phyloP scores from a whole-genome alignment of 2,329 filamentous ascomycete species.

The Alternaria conjuncta region DNA sequence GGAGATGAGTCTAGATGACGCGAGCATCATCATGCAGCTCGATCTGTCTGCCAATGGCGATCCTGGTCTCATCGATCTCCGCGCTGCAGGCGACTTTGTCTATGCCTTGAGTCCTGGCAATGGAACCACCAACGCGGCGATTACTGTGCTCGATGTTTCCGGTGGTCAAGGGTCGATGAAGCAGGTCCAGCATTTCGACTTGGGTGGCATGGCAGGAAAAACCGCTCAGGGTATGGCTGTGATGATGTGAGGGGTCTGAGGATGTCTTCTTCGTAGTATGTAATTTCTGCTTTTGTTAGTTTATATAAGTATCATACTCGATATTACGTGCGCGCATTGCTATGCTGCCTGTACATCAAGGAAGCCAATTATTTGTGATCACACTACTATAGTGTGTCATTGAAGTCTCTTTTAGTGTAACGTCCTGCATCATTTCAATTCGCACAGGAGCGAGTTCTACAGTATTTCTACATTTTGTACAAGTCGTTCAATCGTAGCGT shows the following conservation, averaged over 20 bases:
- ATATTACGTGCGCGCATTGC: neutral
- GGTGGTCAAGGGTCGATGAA: slow-evolving; percentile 29
- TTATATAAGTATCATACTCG: neutral
- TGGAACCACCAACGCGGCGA: slow-evolving; percentile 45
- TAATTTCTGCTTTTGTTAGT: neutral
- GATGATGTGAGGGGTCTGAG: slow-evolving; percentile 13
- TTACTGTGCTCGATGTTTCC: slow-evolving; percentile 51
- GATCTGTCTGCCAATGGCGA: slow-evolving; percentile 53
- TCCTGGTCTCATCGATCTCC: slow-evolving; percentile 63
- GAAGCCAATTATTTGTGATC: neutral
- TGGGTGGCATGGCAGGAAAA: slow-evolving; percentile 30
- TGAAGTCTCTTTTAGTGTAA: neutral
- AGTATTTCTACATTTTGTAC: neutral
- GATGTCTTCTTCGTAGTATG: neutral
- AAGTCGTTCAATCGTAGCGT: neutral
- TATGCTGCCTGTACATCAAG: neutral
- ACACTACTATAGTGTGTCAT: neutral
- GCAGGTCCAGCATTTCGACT: slow-evolving; percentile 48
- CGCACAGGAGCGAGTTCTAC: neutral
- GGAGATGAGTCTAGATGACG: slow-evolving; percentile 61
- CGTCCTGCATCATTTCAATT: neutral
- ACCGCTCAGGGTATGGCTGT: slow-evolving; percentile 49
- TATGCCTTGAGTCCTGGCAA: slow-evolving; percentile 65
- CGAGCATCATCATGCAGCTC: slow-evolving; percentile 53
- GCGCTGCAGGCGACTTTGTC: slow-evolving; percentile 60